Conservation (phyloP, 163 green algal genomes). For the Smithsoniella earleae region DNA sequence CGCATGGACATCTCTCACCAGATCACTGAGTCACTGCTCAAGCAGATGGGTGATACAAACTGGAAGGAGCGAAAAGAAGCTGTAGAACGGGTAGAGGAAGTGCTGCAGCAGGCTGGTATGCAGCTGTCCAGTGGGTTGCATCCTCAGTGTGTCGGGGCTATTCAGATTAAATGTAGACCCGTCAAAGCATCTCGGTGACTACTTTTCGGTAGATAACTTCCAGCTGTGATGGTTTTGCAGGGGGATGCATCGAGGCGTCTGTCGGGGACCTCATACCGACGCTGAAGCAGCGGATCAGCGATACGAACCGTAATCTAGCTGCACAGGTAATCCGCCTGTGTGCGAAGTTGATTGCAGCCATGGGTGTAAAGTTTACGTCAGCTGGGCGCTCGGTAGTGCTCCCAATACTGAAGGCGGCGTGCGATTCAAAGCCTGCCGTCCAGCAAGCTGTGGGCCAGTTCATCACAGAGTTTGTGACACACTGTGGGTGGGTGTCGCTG, state of each 20-base stretch:
- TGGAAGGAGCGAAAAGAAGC: constrained; percentile 86
- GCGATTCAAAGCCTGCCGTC: constrained; percentile 13
- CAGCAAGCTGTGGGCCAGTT: constrained; percentile 17
- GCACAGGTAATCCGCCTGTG: constrained; percentile 58
- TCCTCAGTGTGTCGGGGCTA: too few relatives aligned
- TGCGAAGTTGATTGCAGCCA: constrained; percentile 61
- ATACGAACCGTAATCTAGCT: constrained; percentile 90
- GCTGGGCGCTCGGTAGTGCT: constrained; percentile 53
- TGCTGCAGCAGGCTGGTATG: constrained; percentile 55
- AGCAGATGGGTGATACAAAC: constrained; percentile 57
- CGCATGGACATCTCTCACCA: constrained; percentile 63
- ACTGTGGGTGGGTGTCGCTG: constrained; percentile 10
- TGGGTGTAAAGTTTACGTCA: constrained; percentile 62
- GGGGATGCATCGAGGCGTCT: not conserved
- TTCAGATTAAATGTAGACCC: too few relatives aligned
- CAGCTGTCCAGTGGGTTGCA: not conserved
- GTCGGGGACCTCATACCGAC: constrained; percentile 70
- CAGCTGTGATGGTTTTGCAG: constrained; percentile 7
- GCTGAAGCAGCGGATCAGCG: constrained; percentile 73
- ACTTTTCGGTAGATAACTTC: too few relatives aligned
- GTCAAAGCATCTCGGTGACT: too few relatives aligned
- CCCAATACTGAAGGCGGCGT: constrained; percentile 35
- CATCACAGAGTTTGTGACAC: not conserved
- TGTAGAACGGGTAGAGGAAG: constrained; percentile 64
- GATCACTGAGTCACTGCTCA: constrained; percentile 56